Conservation (phyloP, 345 rosid species). For the Ricinus communis region DNA sequence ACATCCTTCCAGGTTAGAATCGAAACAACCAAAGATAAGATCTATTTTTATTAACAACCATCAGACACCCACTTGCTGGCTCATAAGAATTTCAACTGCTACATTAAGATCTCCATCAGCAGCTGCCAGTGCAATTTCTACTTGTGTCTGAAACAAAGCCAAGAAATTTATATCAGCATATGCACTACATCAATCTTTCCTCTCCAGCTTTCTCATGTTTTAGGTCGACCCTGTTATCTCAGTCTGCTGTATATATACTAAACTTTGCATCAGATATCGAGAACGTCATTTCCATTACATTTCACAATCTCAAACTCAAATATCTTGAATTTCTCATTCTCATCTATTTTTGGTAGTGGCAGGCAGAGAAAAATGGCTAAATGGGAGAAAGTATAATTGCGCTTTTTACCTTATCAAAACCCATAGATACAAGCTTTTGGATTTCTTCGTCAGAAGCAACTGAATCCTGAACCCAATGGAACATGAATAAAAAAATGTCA, state of each 20-base stretch:
- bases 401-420: conserved; percentile 74
- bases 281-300: background rate
- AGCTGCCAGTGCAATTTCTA: conserved; percentile 93
- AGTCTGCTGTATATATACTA: background rate
- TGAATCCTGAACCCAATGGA: conserved; percentile 39
- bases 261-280: background rate
- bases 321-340: background rate
- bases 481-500: conserved; percentile 10
- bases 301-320: background rate
- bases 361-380: background rate
- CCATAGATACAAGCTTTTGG: conserved; percentile 85
- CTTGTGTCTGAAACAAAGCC: conserved; percentile 70
- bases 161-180: conserved; percentile 4
- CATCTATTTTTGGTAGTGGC: background rate
- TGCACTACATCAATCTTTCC: background rate
- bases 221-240: background rate
- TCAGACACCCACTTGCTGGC: conserved; percentile 62
- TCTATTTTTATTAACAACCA: background rate
- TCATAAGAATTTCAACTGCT: conserved; percentile 93
- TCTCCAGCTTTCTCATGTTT: background rate
- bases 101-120: conserved; percentile 87
- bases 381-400: background rate
- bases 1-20: background rate
- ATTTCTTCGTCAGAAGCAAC: conserved; percentile 64
- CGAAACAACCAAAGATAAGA: background rate